Evolutionary conservation across 768 basidiomycete genomes (phyloP).

Genomic region (Zangia roseola): DNA sequence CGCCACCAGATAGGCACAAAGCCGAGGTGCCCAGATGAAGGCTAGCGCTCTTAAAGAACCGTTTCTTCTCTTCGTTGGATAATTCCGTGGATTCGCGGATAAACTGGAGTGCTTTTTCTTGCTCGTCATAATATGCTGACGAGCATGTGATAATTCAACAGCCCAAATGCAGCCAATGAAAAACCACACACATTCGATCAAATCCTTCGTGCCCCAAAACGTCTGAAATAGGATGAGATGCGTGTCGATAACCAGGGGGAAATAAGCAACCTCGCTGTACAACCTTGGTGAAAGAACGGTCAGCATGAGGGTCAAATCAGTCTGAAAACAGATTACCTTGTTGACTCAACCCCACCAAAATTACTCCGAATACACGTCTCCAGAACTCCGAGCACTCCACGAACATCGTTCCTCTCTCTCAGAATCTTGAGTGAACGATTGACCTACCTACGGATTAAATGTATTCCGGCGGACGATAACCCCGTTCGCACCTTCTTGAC

Average conservation of each 20-base stretch:
- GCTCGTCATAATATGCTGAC: constrained; percentile 79
- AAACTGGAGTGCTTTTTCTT: constrained; percentile 71
- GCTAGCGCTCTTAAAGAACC: constrained; percentile 88
- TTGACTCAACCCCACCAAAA: constrained; percentile 90
- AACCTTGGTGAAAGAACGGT: constrained; percentile 45
- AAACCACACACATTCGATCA: constrained; percentile 71
- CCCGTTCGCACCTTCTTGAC: constrained; percentile 60
- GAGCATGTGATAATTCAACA: constrained; percentile 1
- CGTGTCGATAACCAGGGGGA: neutral
- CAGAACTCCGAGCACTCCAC: constrained; percentile 84
- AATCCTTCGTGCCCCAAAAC: constrained; percentile 85
- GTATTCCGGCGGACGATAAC: neutral
- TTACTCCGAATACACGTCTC: constrained; percentile 90
- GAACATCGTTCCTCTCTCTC: constrained; percentile 75
- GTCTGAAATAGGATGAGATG: constrained; percentile 51
- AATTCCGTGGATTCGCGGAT: constrained; percentile 74
- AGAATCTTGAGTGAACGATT: constrained; percentile 68
- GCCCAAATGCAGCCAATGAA: neutral
- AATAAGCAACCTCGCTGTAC: constrained; percentile 71
- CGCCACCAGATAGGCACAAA: constrained; percentile 94
- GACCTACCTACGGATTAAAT: constrained; percentile 45
- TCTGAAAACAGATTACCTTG: constrained; percentile 45
- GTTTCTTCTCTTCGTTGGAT: constrained; percentile 82
- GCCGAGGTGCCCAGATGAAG: constrained; percentile 91
- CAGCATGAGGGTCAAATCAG: neutral